phyloP scores from a whole-genome alignment of 2,329 filamentous ascomycete species.

The Trichoderma semiorbis region DNA sequence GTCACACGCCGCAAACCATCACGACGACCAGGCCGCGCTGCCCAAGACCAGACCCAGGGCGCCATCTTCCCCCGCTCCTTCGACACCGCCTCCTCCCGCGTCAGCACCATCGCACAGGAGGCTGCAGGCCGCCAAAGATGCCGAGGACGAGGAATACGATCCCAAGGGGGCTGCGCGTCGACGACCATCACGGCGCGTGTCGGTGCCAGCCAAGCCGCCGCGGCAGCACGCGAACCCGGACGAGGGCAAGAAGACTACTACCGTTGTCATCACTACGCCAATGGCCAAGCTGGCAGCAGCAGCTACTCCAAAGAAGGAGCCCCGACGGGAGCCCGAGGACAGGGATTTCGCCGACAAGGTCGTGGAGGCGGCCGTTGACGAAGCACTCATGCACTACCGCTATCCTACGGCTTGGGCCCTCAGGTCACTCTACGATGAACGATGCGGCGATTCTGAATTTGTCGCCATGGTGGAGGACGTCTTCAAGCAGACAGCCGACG shows the following conservation, averaged over 20 bases:
- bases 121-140: conserved; percentile 27
- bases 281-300: conserved; percentile 17
- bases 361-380: conserved; percentile 55
- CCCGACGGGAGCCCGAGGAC: conserved; percentile 30
- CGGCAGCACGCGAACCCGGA: conserved; percentile 21
- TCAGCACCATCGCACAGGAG: conserved; percentile 23
- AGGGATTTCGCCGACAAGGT: conserved; percentile 49
- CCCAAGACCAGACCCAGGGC: conserved; percentile 8
- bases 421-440: conserved; percentile 58
- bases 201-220: conserved; percentile 28
- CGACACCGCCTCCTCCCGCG: conserved; percentile 21
- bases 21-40: conserved; percentile 10
- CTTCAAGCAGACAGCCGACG: conserved; percentile 54
- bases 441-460: conserved; percentile 48
- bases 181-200: conserved; percentile 34
- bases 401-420: conserved; percentile 63
- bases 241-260: conserved; percentile 12
- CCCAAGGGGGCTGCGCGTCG: conserved; percentile 36
- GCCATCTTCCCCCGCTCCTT: conserved; percentile 18
- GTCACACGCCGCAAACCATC: conserved; percentile 26
- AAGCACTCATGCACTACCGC: conserved; percentile 53
- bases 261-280: background rate
- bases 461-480: conserved; percentile 57
- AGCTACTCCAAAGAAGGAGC: conserved; percentile 21
- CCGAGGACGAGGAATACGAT: conserved; percentile 43